Conservation (phyloP, 352 stramenopile genomes). For the Phytophthora meadii region DNA sequence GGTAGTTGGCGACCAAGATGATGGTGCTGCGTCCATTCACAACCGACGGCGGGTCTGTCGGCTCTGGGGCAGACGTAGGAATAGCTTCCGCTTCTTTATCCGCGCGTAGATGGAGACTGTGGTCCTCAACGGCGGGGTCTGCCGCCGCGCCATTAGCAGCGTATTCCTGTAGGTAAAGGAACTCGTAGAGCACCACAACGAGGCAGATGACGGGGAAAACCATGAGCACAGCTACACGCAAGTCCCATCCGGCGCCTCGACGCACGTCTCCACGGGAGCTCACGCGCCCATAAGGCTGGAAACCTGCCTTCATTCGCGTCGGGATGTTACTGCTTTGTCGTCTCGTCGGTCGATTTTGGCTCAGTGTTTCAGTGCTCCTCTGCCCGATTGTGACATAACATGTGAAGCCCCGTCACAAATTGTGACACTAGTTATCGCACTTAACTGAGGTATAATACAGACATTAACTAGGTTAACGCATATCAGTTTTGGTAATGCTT, state of each 20-base stretch:
- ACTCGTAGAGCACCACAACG: constrained; percentile 81
- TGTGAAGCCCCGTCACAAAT: not conserved
- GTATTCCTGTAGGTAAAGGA: constrained; percentile 82
- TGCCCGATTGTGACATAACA: not conserved
- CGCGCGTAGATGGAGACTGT: constrained; percentile 32
- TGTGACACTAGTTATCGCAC: too few species aligned
- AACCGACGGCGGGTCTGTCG: constrained; percentile 39
- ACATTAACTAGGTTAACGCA: too few species aligned
- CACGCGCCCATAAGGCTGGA: constrained; percentile 69
- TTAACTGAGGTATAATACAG: too few species aligned
- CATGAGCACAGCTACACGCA: constrained; percentile 70
- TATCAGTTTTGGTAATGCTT: too few species aligned
- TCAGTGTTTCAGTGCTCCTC: constrained; percentile 5
- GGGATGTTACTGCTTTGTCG: constrained; percentile 7
- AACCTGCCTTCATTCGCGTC: constrained; percentile 28
- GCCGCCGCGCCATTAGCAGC: constrained; percentile 40
- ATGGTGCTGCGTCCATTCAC: constrained; percentile 77
- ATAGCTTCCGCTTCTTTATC: constrained; percentile 28
- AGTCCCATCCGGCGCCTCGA: constrained; percentile 49
- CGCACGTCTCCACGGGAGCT: constrained; percentile 54
- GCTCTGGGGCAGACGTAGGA: constrained; percentile 8
- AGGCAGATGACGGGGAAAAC: constrained; percentile 74
- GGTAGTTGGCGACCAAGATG: constrained; percentile 84
- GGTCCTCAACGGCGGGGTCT: constrained; percentile 39
- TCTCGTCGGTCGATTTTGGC: constrained; percentile 15